Evolutionary conservation across 345 rosid genomes (phyloP).

Genomic region (Aegle marmelos): DNA sequence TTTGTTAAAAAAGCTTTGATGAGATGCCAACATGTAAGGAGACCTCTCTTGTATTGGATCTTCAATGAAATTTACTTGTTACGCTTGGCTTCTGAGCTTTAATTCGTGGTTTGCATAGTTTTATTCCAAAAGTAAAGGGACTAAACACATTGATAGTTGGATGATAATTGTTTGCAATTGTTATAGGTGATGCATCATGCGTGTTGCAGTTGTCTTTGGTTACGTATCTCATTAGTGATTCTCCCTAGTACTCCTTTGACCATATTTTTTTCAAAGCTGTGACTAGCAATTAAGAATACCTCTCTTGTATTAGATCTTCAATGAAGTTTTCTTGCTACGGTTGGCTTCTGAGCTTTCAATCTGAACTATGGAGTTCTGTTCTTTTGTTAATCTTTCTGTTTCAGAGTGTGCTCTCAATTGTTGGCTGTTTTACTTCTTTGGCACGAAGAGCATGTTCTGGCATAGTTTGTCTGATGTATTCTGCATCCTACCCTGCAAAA

Average conservation of each 20-base stretch:
- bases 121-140: not conserved
- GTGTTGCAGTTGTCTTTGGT: not conserved
- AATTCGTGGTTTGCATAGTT: not conserved
- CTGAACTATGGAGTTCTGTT: too few relatives aligned
- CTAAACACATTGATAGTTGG: not conserved
- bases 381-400: not conserved
- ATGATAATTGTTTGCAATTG: not conserved
- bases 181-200: not conserved
- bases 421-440: not conserved
- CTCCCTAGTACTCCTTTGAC: not conserved
- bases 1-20: conserved; percentile 6
- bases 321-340: not conserved
- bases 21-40: conserved; percentile 12
- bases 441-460: not conserved
- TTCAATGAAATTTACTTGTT: conserved; percentile 4
- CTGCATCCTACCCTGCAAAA: not conserved
- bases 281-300: conserved; percentile 6
- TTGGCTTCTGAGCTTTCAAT: conserved; percentile 2
- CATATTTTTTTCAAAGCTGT: not conserved
- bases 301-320: conserved; percentile 1
- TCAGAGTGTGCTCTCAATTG: not conserved
- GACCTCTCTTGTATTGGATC: not conserved
- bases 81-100: conserved; percentile 16
- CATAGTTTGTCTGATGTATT: not conserved
- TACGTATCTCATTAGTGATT: not conserved